phyloP scores from a whole-genome alignment of 805 yeast genomes.

The Zygoascus ofunaensis region DNA sequence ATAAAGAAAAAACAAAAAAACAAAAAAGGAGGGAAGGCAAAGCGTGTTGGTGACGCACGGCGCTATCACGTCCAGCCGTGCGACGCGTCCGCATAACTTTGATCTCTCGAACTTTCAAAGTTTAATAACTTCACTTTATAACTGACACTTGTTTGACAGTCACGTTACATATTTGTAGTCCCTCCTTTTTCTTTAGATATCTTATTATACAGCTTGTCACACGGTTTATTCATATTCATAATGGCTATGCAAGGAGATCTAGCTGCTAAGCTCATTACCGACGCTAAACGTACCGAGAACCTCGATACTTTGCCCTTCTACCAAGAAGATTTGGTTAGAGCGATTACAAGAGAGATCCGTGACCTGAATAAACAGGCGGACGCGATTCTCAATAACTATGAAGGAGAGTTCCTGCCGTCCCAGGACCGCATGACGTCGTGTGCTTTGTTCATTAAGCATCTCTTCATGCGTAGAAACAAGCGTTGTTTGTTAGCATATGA shows the following conservation, averaged over 20 bases:
- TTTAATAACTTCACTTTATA: too few species aligned
- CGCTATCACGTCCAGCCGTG: too few species aligned
- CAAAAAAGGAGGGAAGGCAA: too few species aligned
- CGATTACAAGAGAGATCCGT: conserved; percentile 59
- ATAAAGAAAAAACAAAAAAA: too few species aligned
- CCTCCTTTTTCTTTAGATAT: too few species aligned
- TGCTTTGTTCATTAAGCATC: conserved; percentile 50
- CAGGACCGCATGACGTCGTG: conserved; percentile 27
- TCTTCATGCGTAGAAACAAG: conserved; percentile 81
- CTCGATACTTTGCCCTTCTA: conserved; percentile 60
- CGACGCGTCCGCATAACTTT: too few species aligned
- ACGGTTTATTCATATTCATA: too few species aligned
- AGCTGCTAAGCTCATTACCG: conserved; percentile 73
- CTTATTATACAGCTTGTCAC: too few species aligned
- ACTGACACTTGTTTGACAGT: too few species aligned
- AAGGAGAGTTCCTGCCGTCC: conserved; percentile 16
- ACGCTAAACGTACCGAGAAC: conserved; percentile 69
- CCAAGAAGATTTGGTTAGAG: conserved; percentile 61
- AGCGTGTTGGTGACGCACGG: too few species aligned
- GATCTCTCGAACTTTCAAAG: too few species aligned
- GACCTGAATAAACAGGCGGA: conserved; percentile 46
- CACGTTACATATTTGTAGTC: too few species aligned
- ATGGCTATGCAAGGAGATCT: conserved; percentile 80
- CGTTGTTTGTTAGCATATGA: conserved; percentile 83
- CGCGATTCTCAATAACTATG: conserved; percentile 22